Conservation (phyloP, 495 filamentous ascomycete genomes). For the Aspergillus ellipticus region DNA sequence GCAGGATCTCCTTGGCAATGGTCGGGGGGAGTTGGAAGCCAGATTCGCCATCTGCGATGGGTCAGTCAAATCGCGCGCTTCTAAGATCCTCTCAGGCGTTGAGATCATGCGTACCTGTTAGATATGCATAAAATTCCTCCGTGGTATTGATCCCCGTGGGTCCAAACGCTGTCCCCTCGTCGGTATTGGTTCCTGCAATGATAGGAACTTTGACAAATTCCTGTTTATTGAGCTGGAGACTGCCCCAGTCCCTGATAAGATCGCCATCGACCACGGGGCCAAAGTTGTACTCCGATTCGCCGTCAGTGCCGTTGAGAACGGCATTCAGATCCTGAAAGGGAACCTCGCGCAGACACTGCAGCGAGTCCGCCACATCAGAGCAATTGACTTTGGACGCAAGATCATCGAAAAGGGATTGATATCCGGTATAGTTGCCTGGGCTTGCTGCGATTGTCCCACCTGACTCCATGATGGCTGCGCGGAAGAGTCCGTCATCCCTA, state of each 20-base stretch:
- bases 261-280: conserved; percentile 49
- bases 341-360: conserved; percentile 47
- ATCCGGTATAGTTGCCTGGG: conserved; percentile 4
- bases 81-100: background rate
- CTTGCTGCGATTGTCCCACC: background rate
- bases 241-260: conserved; percentile 41
- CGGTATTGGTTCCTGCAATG: conserved; percentile 44
- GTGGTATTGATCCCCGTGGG: conserved; percentile 43
- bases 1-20: conserved; percentile 39
- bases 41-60: conserved; percentile 21
- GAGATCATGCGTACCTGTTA: conserved; percentile 28
- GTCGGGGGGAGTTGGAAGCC: conserved; percentile 27
- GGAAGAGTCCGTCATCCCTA: conserved; percentile 10
- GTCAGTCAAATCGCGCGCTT: background rate
- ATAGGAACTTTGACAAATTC: conserved; percentile 48
- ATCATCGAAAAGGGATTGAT: conserved; percentile 8
- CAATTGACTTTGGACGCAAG: conserved; percentile 25
- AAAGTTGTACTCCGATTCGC: conserved; percentile 30
- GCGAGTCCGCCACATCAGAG: conserved; percentile 30
- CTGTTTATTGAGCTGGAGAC: conserved; percentile 28
- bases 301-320: conserved; percentile 33
- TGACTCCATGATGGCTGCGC: conserved; percentile 3
- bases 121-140: conserved; percentile 41
- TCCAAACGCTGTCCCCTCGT: conserved; percentile 48
- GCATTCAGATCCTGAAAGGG: conserved; percentile 41